A percentile compares a stretch with the other conserved stretches of the same genome.
Evolutionary conservation across 768 basidiomycete genomes (phyloP).

Genomic region (Russula foetens): DNA sequence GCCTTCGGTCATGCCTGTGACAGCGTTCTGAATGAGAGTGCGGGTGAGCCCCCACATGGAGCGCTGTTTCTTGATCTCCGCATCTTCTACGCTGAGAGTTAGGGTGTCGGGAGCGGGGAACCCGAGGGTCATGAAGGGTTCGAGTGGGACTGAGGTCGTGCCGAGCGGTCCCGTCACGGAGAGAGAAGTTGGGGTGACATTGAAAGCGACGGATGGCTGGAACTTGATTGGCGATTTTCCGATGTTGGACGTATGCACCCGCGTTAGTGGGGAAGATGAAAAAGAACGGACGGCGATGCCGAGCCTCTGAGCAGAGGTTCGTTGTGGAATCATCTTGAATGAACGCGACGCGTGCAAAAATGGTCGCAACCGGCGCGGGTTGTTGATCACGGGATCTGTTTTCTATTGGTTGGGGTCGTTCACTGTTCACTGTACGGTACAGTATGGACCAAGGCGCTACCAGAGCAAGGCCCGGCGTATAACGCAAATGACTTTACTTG

Average conservation of each 20-base stretch:
- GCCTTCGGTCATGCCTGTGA: slow-evolving; percentile 83
- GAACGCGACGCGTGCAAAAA: neutral
- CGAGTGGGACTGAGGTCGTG: slow-evolving; percentile 38
- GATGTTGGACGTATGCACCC: slow-evolving; percentile 34
- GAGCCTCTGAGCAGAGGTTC: slow-evolving; percentile 5
- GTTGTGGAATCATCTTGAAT: slow-evolving; percentile 4
- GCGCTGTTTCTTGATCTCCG: slow-evolving; percentile 66
- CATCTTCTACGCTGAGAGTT: slow-evolving; percentile 43
- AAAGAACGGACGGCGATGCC: slow-evolving; percentile 10
- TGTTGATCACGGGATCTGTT: neutral
- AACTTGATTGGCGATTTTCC: slow-evolving; percentile 43
- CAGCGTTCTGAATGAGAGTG: slow-evolving; percentile 82
- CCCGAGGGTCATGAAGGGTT: slow-evolving; percentile 37
- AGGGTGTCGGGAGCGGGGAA: slow-evolving; percentile 30
- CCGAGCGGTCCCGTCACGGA: slow-evolving; percentile 55
- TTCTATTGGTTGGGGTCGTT: too few relatives aligned
- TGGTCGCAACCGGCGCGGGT: too few relatives aligned
- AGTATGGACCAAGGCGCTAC: too few relatives aligned
- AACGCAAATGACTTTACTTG: too few relatives aligned
- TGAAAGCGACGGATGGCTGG: slow-evolving; percentile 41
- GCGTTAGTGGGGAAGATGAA: slow-evolving; percentile 7
- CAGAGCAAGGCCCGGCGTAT: too few relatives aligned
- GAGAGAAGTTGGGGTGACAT: slow-evolving; percentile 30
- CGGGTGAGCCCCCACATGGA: slow-evolving; percentile 95
- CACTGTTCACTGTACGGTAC: too few relatives aligned